These are phyloP conservation scores for Phytophthora pini DNA, from an alignment of 352 stramenopile genomes.

Conservation along the genomic window DNA sequence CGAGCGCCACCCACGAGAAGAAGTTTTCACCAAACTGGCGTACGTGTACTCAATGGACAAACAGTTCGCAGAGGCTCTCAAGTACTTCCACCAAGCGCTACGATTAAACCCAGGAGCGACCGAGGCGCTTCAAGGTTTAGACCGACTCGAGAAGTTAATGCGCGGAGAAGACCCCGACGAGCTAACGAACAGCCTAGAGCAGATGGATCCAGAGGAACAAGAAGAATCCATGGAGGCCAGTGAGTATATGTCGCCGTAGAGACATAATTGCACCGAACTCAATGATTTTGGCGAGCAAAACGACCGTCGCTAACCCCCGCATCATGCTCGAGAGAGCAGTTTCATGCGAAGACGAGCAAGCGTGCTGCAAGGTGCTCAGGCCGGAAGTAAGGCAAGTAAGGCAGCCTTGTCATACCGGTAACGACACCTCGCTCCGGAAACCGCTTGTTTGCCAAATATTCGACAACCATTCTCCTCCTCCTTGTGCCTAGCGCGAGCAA, in stretches of 20 bases:
- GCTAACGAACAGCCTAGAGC: slow-evolving; percentile 66
- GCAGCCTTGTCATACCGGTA: slow-evolving; percentile 18
- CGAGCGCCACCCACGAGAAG: slow-evolving; percentile 59
- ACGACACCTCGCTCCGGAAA: slow-evolving; percentile 28
- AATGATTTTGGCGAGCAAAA: slow-evolving; percentile 8
- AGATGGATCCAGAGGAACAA: slow-evolving; percentile 59
- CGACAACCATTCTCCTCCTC: slow-evolving; percentile 11
- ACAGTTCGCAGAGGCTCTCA: slow-evolving; percentile 70
- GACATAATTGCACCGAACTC: not conserved
- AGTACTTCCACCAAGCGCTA: slow-evolving; percentile 72
- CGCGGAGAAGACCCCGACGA: slow-evolving; percentile 78
- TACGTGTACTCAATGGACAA: slow-evolving; percentile 77
- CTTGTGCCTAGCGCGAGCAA: not conserved
- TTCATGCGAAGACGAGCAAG: slow-evolving; percentile 19
- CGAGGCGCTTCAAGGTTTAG: slow-evolving; percentile 60
- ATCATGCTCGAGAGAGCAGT: slow-evolving; percentile 18
- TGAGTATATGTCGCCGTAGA: slow-evolving; percentile 53
- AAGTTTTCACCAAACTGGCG: slow-evolving; percentile 81
- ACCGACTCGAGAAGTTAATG: slow-evolving; percentile 85
- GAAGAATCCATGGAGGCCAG: slow-evolving; percentile 61
- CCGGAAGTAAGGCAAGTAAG: slow-evolving; percentile 17
- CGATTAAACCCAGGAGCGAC: slow-evolving; percentile 61
- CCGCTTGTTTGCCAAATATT: slow-evolving; percentile 33
- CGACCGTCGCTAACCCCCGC: slow-evolving; percentile 13
- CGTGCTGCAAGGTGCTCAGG: slow-evolving; percentile 10